phyloP scores from a whole-genome alignment of 345 rosid species.

The Brassica juncea region DNA sequence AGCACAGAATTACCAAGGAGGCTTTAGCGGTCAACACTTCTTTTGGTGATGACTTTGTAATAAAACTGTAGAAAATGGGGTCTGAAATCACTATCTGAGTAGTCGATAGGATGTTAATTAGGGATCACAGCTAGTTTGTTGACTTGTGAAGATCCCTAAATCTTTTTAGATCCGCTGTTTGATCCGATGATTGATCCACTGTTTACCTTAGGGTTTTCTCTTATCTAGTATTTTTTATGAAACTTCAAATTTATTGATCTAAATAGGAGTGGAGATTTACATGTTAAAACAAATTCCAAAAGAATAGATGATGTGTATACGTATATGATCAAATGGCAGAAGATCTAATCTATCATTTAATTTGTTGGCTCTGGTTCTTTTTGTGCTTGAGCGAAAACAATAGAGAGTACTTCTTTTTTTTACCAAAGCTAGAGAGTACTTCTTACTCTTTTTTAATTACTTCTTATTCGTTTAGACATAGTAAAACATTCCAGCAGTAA shows the following conservation, averaged over 20 bases:
- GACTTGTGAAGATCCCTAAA: constrained; percentile 8
- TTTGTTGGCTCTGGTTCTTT: not conserved
- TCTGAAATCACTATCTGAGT: not conserved
- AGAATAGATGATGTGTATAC: too few species aligned
- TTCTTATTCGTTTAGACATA: not conserved
- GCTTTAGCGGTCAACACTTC: not conserved
- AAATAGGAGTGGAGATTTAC: too few species aligned
- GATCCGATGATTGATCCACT: not conserved
- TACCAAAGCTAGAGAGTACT: too few species aligned
- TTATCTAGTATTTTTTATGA: too few species aligned
- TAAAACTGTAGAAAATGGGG: not conserved
- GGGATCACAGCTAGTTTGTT: constrained; percentile 10
- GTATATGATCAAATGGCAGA: too few species aligned
- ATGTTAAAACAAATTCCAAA: too few species aligned
- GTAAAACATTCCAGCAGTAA: not conserved
- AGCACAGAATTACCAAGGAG: not conserved
- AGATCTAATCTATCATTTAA: not conserved
- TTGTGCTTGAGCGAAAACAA: not conserved
- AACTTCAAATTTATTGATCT: too few species aligned
- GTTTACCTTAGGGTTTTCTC: not conserved
- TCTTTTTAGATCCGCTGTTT: not conserved
- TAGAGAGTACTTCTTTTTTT: not conserved
- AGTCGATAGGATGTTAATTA: not conserved
- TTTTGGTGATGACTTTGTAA: constrained; percentile 9
- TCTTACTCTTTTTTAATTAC: too few species aligned